Conservation (phyloP, 345 rosid genomes). For the Eucalyptus cladocalyx region DNA sequence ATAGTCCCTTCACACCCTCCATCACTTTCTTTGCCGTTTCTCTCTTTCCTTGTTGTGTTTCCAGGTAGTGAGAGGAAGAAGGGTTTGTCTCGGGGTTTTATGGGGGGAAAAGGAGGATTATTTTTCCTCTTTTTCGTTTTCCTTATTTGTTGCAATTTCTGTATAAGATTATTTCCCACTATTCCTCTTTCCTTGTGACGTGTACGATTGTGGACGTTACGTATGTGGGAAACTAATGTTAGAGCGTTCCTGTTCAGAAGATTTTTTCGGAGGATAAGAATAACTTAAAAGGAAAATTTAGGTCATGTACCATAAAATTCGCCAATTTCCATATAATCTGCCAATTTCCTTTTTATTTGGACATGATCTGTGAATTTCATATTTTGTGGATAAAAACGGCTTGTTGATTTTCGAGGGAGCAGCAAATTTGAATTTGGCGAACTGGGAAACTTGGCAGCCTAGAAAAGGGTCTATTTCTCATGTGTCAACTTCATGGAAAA, state of each 20-base stretch:
- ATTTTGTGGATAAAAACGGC: neutral
- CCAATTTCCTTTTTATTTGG: neutral
- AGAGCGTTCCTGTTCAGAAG: too few species aligned
- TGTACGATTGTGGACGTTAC: neutral
- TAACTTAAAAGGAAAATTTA: neutral
- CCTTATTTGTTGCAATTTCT: neutral
- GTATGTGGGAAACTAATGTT: neutral
- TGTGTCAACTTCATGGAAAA: neutral
- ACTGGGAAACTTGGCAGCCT: neutral
- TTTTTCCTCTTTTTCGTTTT: neutral
- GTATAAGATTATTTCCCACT: neutral
- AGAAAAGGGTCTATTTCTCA: neutral
- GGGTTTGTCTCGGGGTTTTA: neutral
- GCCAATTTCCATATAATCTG: neutral
- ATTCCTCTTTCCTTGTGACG: neutral
- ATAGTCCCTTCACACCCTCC: conserved; percentile 56
- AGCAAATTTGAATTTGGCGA: neutral
- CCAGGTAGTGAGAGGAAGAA: neutral
- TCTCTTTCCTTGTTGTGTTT: neutral
- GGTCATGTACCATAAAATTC: neutral
- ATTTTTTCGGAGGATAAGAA: neutral
- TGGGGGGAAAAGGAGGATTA: neutral
- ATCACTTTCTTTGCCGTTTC: conserved; percentile 37
- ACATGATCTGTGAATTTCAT: neutral
- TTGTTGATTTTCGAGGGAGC: neutral